phyloP scores from a whole-genome alignment of 768 basidiomycete species.

The Lentinus brumalis region DNA sequence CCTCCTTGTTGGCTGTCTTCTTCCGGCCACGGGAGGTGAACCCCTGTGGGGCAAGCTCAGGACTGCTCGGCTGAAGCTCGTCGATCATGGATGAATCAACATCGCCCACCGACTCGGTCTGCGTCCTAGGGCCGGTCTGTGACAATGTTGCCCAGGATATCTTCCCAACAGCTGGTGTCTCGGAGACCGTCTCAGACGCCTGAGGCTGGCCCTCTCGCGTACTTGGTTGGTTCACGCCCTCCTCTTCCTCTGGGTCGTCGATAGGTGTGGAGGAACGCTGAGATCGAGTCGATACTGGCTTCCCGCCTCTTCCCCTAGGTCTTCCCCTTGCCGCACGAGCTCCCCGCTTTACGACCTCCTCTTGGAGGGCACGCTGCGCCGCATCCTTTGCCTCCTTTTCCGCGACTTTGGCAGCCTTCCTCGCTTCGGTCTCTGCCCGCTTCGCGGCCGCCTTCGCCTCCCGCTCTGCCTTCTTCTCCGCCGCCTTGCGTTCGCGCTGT shows the following conservation, averaged over 20 bases:
- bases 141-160: constrained; percentile 34
- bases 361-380: constrained; percentile 4
- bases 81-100: constrained; percentile 31
- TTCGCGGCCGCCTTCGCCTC: constrained; percentile 18
- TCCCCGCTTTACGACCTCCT: constrained; percentile 18
- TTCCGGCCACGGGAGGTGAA: background rate
- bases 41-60: constrained; percentile 11
- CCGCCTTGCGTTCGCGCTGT: constrained; percentile 20
- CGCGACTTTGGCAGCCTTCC: constrained; percentile 18
- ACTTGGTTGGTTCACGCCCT: background rate
- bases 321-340: constrained; percentile 6
- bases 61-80: constrained; percentile 39
- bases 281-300: constrained; percentile 12
- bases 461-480: constrained; percentile 21
- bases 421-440: constrained; percentile 15
- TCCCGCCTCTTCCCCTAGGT: background rate
- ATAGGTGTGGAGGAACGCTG: background rate
- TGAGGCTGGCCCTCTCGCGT: background rate
- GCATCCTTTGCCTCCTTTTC: constrained; percentile 23
- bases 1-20: background rate
- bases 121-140: constrained; percentile 21
- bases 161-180: constrained; percentile 3
- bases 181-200: background rate
- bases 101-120: constrained; percentile 14
- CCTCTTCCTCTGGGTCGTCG: background rate